phyloP scores from a whole-genome alignment of 176 grass and related monocot species.

The Ensete glaucum region DNA sequence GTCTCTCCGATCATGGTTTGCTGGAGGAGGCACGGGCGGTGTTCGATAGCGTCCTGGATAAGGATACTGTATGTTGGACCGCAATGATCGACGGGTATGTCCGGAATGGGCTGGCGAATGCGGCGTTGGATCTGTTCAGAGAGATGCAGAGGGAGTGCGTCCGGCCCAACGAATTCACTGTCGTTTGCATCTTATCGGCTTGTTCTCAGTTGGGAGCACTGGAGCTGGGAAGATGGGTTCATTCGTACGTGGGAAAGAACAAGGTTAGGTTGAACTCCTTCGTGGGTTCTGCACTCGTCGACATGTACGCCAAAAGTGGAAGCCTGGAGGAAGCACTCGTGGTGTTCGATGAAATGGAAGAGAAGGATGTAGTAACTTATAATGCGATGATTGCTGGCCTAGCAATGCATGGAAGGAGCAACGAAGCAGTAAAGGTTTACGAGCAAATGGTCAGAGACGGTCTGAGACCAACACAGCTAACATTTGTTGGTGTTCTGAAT shows the following conservation, averaged over 20 bases:
- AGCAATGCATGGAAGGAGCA: slow-evolving; percentile 22
- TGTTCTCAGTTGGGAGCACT: slow-evolving; percentile 23
- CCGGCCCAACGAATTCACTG: slow-evolving; percentile 18
- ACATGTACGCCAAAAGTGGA: slow-evolving; percentile 21
- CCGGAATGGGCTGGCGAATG: slow-evolving; percentile 17
- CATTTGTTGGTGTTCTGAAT: slow-evolving; percentile 21
- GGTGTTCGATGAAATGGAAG: slow-evolving; percentile 5
- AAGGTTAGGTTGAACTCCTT: slow-evolving; percentile 6
- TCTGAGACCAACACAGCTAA: slow-evolving; percentile 10
- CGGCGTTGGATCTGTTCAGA: slow-evolving; percentile 17
- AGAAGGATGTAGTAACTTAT: slow-evolving; percentile 17
- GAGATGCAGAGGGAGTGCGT: slow-evolving; percentile 15
- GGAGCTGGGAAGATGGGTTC: slow-evolving; percentile 26
- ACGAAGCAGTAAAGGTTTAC: slow-evolving; percentile 5
- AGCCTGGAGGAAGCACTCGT: slow-evolving; percentile 16
- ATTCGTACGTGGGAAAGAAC: slow-evolving; percentile 11
- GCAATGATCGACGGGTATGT: slow-evolving; percentile 20
- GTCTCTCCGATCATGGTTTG: slow-evolving; percentile 20
- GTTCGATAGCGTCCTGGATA: not conserved
- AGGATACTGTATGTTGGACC: slow-evolving; percentile 25
- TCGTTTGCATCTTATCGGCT: slow-evolving; percentile 17
- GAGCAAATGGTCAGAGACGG: not conserved
- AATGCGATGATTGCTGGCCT: slow-evolving; percentile 22
- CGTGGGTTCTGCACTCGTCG: slow-evolving; percentile 17
- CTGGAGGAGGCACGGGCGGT: slow-evolving; percentile 5